Evolutionary conservation across 768 basidiomycete species (phyloP), one percentile per base, ranked within the genome.

Genomic region (Mycena polygramma): DNA sequence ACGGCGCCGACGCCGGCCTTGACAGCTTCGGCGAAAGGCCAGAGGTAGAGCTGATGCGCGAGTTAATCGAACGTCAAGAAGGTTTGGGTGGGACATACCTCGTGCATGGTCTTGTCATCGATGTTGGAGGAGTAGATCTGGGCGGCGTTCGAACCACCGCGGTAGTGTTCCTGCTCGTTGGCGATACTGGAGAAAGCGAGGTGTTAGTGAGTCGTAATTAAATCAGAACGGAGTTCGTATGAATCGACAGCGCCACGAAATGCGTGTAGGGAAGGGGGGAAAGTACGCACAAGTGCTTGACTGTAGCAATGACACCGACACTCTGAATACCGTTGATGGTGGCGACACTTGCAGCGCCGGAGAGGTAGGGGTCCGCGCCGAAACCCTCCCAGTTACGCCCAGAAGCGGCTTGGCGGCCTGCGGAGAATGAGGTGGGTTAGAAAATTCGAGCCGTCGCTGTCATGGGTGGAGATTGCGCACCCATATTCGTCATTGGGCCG

Each of bases 91-190:
- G 14, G 35, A 26, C 35, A 14, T 2, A 80, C 57, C 63, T 82
- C 79, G 55, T 81, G 81, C 57, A 85, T 71, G 10, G 84, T 84
- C 45, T 78, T 74, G 66, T 87, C 85, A 69, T 85, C 82, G 24
- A 86, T 72, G 66, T 84, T 84, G 7, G 81, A 83, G 7, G 71
- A 70, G 7, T 59, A 65, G 22, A 77, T 66, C 52, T 63, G 71
- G 17, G 24, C 35, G 20, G 69, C 41, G 17, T 54, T 26, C 52
- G 67, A 68, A 17, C 61, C 62, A 9, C 73, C 72, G 39, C 77
- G 76, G 59, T 60, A 73, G 59, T 75, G 74, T 48, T 77, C 76
- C 37, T 78, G 76, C 37, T 76, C 77, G 64, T 76, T 74, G 20
- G 43, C 68, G 57, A 80, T 74, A 61, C 72, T 74, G 66, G 4